phyloP scores from a whole-genome alignment of 805 yeast species.

The Candida taoyuanica region DNA sequence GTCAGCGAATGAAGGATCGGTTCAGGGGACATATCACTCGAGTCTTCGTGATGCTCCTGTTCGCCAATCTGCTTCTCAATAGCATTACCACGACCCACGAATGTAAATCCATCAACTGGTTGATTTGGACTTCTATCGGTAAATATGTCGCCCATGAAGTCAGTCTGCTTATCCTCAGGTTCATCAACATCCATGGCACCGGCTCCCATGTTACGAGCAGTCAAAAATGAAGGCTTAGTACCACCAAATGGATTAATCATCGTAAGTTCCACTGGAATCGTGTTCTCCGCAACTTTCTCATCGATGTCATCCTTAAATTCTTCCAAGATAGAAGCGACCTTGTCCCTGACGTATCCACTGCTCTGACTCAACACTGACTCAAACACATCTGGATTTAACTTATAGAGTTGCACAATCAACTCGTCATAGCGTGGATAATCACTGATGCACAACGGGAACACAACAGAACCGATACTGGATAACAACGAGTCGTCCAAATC shows the following conservation, averaged over 20 bases:
- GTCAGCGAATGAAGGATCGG: conserved; percentile 2
- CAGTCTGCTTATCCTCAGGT: conserved; percentile 8
- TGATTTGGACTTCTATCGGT: conserved; percentile 6
- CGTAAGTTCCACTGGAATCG: conserved; percentile 26
- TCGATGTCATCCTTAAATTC: conserved; percentile 22
- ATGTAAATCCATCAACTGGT: conserved; percentile 5
- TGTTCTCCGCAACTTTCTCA: conserved; percentile 11
- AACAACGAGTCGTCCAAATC: conserved; percentile 11
- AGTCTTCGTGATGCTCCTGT: conserved; percentile 4
- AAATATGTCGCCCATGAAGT: conserved; percentile 23
- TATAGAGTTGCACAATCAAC: conserved; percentile 16
- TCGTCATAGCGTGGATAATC: conserved; percentile 26
- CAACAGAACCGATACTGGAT: conserved; percentile 9
- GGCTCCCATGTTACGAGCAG: neutral
- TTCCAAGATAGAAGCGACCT: conserved; percentile 22
- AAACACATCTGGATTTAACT: conserved; percentile 9
- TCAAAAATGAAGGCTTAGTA: neutral
- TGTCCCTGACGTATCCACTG: conserved; percentile 19
- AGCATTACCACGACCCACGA: conserved; percentile 8
- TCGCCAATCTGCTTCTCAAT: neutral
- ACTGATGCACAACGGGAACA: conserved; percentile 25
- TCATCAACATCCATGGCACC: conserved; percentile 13
- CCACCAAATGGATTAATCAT: conserved; percentile 26
- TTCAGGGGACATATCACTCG: conserved; percentile 7
- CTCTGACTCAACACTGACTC: conserved; percentile 5